phyloP scores from a whole-genome alignment of 306 rosid species.

The Lagenaria siceraria region DNA sequence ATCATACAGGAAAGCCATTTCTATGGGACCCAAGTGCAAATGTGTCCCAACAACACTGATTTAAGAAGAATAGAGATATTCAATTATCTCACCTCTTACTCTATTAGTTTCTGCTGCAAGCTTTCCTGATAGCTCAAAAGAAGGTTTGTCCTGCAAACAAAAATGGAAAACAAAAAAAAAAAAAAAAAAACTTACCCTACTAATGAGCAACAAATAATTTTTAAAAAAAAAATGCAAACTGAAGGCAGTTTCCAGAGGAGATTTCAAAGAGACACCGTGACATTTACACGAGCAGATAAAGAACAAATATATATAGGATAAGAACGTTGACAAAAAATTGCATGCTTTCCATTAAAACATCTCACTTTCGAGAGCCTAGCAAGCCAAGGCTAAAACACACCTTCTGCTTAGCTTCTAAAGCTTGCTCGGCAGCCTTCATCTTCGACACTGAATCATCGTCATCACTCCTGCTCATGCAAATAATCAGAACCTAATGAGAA shows the following conservation, averaged over 20 bases:
- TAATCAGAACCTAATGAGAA: slow-evolving; percentile 20
- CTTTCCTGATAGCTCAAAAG: slow-evolving; percentile 95
- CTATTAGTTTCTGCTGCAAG: slow-evolving; percentile 95
- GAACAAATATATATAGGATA: background rate
- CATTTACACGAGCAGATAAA: background rate
- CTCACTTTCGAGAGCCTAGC: background rate
- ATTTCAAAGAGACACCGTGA: background rate
- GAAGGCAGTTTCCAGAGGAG: background rate
- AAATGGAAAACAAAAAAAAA: background rate
- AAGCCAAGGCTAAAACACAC: slow-evolving; percentile 20
- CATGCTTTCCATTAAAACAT: background rate
- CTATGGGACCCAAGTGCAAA: background rate
- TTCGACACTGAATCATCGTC: slow-evolving; percentile 58
- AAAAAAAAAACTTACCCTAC: background rate
- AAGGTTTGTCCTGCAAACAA: slow-evolving; percentile 68
- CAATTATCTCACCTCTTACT: slow-evolving; percentile 48
- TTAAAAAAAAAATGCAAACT: no score
- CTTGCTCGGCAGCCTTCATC: slow-evolving; percentile 87
- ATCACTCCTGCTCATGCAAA: slow-evolving; percentile 50
- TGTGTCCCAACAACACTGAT: background rate
- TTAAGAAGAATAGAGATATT: background rate
- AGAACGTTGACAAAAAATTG: background rate
- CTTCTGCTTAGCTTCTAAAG: slow-evolving; percentile 71
- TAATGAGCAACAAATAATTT: background rate
- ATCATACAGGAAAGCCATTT: background rate